Conservation (phyloP, 1,284 basidiomycete genomes). For the Fomes fomentarius region DNA sequence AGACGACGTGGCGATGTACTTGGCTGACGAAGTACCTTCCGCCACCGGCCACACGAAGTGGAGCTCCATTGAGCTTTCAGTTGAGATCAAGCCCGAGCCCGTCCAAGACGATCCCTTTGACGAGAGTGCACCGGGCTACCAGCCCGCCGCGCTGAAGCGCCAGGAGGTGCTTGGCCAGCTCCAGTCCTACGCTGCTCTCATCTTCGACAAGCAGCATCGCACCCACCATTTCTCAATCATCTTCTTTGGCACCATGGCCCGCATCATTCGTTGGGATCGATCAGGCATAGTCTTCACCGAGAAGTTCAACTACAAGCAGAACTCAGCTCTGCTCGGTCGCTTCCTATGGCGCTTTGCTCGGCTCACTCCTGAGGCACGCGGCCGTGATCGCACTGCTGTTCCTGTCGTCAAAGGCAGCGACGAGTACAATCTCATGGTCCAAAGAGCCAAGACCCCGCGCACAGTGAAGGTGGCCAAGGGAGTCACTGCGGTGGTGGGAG, state of each 20-base stretch:
- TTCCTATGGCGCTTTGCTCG: not conserved
- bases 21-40: not conserved
- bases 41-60: not conserved
- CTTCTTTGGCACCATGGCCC: constrained; percentile 1
- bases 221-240: constrained; percentile 1
- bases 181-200: not conserved
- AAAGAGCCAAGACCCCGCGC: not conserved
- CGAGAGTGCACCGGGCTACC: not conserved
- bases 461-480: not conserved
- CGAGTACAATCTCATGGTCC: not conserved
- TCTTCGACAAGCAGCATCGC: constrained; percentile 8
- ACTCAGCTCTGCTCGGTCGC: not conserved
- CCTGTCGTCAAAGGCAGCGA: not conserved
- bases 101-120: constrained; percentile 3
- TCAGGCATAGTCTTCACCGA: not conserved
- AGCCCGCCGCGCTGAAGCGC: not conserved
- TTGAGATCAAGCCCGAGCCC: not conserved
- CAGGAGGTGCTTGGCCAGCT: not conserved
- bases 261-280: constrained; percentile 1
- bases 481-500: not conserved
- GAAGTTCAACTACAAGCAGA: constrained; percentile 1
- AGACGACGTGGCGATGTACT: not conserved
- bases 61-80: not conserved
- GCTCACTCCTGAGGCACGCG: too few species aligned
- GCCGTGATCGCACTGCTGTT: too few species aligned